Evolutionary conservation across 2,329 filamentous ascomycete species (phyloP).

Genomic region (Corinectria fuckeliana): DNA sequence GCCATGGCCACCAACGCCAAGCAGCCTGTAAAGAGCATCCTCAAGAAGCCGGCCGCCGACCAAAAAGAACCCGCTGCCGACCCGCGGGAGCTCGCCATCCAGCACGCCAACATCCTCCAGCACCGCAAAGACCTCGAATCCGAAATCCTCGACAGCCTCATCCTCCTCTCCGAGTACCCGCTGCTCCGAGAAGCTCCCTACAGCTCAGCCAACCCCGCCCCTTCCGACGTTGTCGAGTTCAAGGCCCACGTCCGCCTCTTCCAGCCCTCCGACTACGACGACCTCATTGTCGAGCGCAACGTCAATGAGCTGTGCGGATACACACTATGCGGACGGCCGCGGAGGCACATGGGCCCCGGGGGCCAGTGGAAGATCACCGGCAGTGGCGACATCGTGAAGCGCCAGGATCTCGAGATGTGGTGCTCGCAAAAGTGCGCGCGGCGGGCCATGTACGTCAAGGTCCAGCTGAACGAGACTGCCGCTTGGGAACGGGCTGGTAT

Average conservation of each 20-base stretch:
- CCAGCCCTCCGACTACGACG: constrained; percentile 88
- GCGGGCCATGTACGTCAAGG: constrained; percentile 82
- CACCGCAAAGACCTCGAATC: constrained; percentile 80
- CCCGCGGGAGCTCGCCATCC: constrained; percentile 71
- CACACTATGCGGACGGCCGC: constrained; percentile 73
- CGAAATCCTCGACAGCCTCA: constrained; percentile 73
- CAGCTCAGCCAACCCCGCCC: constrained; percentile 56
- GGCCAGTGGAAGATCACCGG: constrained; percentile 73
- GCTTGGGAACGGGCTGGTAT: constrained; percentile 79
- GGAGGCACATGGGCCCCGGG: constrained; percentile 59
- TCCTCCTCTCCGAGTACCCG: constrained; percentile 71
- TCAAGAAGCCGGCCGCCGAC: constrained; percentile 58
- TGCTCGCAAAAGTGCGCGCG: constrained; percentile 81
- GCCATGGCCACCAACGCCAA: constrained; percentile 39
- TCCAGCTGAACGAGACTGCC: constrained; percentile 85
- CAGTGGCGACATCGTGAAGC: constrained; percentile 68
- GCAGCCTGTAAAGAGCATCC: constrained; percentile 59
- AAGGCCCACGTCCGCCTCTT: constrained; percentile 73
- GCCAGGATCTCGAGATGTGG: constrained; percentile 81
- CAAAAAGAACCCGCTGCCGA: constrained; percentile 41
- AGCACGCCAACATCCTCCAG: constrained; percentile 84
- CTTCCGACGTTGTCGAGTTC: constrained; percentile 69
- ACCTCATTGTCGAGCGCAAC: constrained; percentile 87
- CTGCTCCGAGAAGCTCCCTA: constrained; percentile 41
- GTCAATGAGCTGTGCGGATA: constrained; percentile 85